phyloP scores from a whole-genome alignment of 441 rosid genomes.

The Mallotus repandus region DNA sequence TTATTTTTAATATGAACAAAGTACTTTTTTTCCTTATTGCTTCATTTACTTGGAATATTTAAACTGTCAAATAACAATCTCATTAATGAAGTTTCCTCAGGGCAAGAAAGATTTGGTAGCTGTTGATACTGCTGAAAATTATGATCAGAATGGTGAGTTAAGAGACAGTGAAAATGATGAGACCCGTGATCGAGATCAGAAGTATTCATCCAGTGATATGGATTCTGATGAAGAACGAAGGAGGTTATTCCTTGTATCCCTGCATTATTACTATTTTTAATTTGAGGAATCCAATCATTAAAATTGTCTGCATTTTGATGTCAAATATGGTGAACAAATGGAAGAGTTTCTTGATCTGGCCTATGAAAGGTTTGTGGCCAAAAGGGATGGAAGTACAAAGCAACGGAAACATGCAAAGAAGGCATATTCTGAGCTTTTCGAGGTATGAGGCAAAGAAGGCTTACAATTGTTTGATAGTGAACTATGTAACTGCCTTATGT shows the following conservation, averaged over 20 bases:
- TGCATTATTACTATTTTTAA: background rate
- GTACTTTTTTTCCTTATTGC: background rate
- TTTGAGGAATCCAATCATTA: too few species aligned
- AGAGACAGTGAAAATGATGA: conserved; percentile 58
- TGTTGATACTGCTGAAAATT: conserved; percentile 61
- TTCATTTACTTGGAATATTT: background rate
- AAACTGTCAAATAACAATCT: background rate
- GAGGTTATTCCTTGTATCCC: conserved; percentile 40
- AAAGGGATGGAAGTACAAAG: too few species aligned
- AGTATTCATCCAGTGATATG: conserved; percentile 50
- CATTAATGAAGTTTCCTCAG: conserved; percentile 34
- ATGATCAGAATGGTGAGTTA: conserved; percentile 38
- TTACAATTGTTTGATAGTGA: background rate
- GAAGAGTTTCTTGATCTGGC: too few species aligned
- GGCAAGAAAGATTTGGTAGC: conserved; percentile 85
- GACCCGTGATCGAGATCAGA: conserved; percentile 31
- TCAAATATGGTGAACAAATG: too few species aligned
- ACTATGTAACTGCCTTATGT: background rate
- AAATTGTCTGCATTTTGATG: too few species aligned
- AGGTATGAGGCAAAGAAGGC: conserved; percentile 42
- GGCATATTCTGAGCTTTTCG: conserved; percentile 57
- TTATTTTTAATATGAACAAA: background rate
- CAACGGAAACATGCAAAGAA: too few species aligned
- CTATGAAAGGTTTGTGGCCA: too few species aligned
- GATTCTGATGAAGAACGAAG: conserved; percentile 84